Conservation (phyloP, 176 grass and related monocot species). For the barley (Hordeum vulgare) region MorexV3_pseudomolecules_assembly NC_058524.1:616455444-616455943, state of each 20-base stretch:
- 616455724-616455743: background rate
- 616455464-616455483: no score
- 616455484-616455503: no score
- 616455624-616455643: no score
- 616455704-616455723: background rate
- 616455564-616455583: no score
- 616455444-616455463: no score
- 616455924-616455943: background rate
- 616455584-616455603: no score
- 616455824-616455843: background rate
- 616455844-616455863: background rate
- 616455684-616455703: background rate
- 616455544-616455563: no score
- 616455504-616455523: no score
- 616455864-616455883: background rate
- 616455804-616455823: background rate
- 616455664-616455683: background rate
- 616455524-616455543: no score
- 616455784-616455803: background rate
- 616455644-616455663: no score
- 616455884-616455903: background rate
- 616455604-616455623: no score
- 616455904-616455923: slow-evolving; percentile 32
- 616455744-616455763: background rate
- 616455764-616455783: background rate